A percentile compares a stretch with the other conserved stretches of the same genome.
phyloP scores from a whole-genome alignment of 2,329 filamentous ascomycete species.

The Aspergillus pseudoglaucus region DNA sequence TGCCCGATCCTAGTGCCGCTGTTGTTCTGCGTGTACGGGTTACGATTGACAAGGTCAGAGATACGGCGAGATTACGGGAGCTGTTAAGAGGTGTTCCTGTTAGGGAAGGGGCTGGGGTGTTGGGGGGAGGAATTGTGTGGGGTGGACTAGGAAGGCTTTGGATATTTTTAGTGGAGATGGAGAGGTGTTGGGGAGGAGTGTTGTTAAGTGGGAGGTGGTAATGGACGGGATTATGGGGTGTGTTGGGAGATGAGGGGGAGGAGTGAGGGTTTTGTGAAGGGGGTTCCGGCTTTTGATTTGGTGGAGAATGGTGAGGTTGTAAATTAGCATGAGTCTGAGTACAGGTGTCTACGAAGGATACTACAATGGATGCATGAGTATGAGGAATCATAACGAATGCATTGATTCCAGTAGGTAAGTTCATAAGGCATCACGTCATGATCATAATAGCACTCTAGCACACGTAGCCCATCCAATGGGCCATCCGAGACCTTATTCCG shows the following conservation, averaged over 20 bases:
- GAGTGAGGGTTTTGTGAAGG: too few species aligned
- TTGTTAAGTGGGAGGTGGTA: neutral
- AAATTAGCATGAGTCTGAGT: too few species aligned
- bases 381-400: neutral
- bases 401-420: slow-evolving; percentile 1
- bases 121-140: too few species aligned
- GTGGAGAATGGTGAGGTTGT: too few species aligned
- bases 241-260: too few species aligned
- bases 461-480: neutral
- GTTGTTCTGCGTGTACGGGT: neutral
- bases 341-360: neutral
- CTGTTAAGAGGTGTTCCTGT: too few species aligned
- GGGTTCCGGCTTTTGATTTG: too few species aligned
- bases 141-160: neutral
- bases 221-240: too few species aligned
- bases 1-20: neutral
- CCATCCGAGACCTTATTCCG: too few species aligned
- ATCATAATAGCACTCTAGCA: neutral
- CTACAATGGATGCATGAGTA: neutral
- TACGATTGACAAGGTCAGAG: neutral
- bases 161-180: neutral
- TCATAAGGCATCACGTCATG: neutral
- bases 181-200: neutral
- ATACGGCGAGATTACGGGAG: too few species aligned
- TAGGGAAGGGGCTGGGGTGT: too few species aligned